Percentiles rank a stretch among this genome's conserved stretches.
These are phyloP conservation scores for Tetrahymena thermophila DNA, from an alignment of 73 alveolate species.

Conservation along the genomic window DNA sequence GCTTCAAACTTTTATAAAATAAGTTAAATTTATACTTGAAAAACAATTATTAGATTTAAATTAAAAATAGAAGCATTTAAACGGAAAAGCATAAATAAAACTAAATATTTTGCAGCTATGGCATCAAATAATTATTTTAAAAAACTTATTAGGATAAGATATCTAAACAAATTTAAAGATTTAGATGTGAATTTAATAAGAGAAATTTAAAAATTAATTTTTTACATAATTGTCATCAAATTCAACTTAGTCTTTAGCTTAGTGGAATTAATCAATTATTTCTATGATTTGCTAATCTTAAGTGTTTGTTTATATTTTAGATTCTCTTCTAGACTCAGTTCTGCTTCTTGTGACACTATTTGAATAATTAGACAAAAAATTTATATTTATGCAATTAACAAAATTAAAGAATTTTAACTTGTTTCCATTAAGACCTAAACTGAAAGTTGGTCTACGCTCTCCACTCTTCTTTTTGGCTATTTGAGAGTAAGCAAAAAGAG, in stretches of 20 bases:
- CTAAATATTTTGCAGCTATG: no score
- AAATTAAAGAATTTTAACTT: background rate
- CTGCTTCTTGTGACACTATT: background rate
- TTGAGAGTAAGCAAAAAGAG: background rate
- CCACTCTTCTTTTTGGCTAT: background rate
- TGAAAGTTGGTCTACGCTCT: background rate
- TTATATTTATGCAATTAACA: background rate
- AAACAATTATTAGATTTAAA: no score
- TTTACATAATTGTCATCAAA: background rate
- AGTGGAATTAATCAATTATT: background rate
- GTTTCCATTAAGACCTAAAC: background rate
- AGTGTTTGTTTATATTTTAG: background rate
- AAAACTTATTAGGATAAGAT: no score
- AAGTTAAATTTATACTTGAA: no score
- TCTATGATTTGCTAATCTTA: background rate
- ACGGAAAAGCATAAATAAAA: no score
- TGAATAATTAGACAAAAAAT: background rate
- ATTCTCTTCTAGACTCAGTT: background rate
- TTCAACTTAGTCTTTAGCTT: background rate
- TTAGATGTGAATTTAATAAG: no score
- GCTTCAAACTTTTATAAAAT: background rate
- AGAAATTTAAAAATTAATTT: background rate
- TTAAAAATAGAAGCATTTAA: no score
- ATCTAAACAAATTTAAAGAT: no score
- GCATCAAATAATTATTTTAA: no score